Conservation (phyloP, 768 basidiomycete species). For the Lactifluus piperatus region DNA sequence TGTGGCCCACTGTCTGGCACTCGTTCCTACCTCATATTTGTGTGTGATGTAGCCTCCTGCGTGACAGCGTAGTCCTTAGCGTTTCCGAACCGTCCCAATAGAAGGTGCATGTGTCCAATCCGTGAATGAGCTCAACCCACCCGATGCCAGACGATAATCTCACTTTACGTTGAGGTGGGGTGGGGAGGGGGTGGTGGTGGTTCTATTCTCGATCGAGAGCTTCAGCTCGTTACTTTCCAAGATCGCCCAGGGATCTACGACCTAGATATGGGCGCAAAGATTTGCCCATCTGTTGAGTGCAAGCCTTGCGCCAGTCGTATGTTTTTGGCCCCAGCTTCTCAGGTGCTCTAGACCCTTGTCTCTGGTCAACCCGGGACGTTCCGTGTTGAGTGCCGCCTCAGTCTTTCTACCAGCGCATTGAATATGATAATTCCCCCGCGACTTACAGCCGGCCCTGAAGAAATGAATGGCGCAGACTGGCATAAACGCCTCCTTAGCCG, state of each 20-base stretch:
- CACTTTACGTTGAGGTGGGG: neutral
- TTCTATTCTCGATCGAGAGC: conserved; percentile 12
- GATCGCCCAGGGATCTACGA: neutral
- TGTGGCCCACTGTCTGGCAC: neutral
- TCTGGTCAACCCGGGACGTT: neutral
- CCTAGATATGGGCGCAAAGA: neutral
- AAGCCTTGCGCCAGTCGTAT: conserved; percentile 1
- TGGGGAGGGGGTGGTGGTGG: neutral
- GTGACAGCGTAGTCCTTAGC: conserved; percentile 2
- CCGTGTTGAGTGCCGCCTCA: conserved; percentile 6
- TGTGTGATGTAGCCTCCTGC: neutral
- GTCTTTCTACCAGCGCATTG: conserved; percentile 3
- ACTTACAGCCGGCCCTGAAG: conserved; percentile 16
- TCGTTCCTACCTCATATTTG: conserved; percentile 9
- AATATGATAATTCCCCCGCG: conserved; percentile 7
- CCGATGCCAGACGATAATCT: neutral
- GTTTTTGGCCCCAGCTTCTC: neutral
- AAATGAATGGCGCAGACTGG: neutral
- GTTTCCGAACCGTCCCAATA: neutral
- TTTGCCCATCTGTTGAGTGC: neutral
- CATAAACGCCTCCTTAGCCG: conserved; percentile 1
- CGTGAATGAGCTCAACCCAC: neutral
- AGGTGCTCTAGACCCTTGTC: neutral
- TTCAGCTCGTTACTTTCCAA: neutral
- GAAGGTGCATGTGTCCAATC: conserved; percentile 6